Evolutionary conservation across 257 asterid species (phyloP), one percentile per base, ranked within the genome.

Genomic region (Nicotiana sylvestris): DNA sequence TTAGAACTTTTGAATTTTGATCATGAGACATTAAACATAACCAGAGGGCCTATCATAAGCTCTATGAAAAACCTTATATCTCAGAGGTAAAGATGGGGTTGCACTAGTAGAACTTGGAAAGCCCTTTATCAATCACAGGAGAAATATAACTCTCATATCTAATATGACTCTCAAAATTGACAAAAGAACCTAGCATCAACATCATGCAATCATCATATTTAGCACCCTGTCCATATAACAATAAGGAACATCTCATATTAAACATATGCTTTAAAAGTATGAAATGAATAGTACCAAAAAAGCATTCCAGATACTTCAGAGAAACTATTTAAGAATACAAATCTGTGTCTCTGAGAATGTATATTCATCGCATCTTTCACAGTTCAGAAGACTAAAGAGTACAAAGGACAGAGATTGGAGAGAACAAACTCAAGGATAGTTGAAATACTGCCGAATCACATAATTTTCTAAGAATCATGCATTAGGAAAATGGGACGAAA

Each of bases 261-360:
- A 27, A 70, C 16, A 33, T 74, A 49, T 12, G 27, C 43, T 49
- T 74, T 74, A 7, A 51, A 27, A 74, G 80, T 29, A 27, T 27
- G 64, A 27, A 13, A 74, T 51, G 80, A 74, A 49, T 33, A 74
- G 80, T 49, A 51, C 80, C 64, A 74, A 74, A 74, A 21, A 49
- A 7, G 30, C 17, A 49, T 46, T 46, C 43, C 9, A 51, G 8
- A 51, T 51, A 51, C 29, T 51, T 25, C 60, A 74, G 62, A 51
- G 6, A 51, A 72, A 51, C 8, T 51, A 49, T 74, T 74, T 74
- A 61, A 74, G 16, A 27, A 51, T 25, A 15, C 16, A 74, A 51
- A 49, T n/a, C 5, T 27, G 80, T 74, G 15, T 74, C 51, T 25
- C 79, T 74, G 64, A 74, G 27, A 27, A 74, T 51, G 27, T 51